phyloP scores from a whole-genome alignment of 106 monocot species.

The Gastrodia elata region DNA sequence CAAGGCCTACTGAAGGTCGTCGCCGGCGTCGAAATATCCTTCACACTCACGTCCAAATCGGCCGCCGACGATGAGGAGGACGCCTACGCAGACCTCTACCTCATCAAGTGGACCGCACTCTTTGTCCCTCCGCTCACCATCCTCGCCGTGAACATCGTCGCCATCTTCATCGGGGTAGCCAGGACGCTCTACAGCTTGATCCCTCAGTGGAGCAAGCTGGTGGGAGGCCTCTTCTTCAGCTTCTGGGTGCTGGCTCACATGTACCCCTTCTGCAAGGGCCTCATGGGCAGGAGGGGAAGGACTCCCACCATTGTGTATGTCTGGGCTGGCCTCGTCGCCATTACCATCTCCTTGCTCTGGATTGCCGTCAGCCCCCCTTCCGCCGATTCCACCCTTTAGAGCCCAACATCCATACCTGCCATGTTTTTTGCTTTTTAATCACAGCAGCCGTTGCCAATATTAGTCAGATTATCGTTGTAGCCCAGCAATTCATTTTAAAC shows the following conservation, averaged over 20 bases:
- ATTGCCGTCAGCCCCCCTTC: slow-evolving; percentile 5
- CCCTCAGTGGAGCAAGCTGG: slow-evolving; percentile 10
- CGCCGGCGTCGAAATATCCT: slow-evolving; percentile 10
- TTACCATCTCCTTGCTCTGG: slow-evolving; percentile 10
- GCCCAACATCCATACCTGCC: too few relatives aligned
- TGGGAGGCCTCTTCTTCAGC: slow-evolving; percentile 14
- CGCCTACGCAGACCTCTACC: slow-evolving; percentile 3
- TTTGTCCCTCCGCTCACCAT: slow-evolving; percentile 13
- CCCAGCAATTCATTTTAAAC: too few relatives aligned
- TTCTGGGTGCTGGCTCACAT: slow-evolving; percentile 12
- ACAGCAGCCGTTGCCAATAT: too few relatives aligned
- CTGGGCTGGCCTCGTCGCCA: slow-evolving; percentile 1
- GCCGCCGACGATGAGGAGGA: slow-evolving; percentile 7
- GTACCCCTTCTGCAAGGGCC: slow-evolving; percentile 7
- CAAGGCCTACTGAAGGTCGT: slow-evolving; percentile 26
- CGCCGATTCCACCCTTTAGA: too few relatives aligned
- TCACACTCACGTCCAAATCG: slow-evolving; percentile 9
- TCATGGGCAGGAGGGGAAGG: slow-evolving; percentile 12
- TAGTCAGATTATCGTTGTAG: too few relatives aligned
- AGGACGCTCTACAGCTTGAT: slow-evolving; percentile 6
- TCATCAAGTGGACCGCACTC: slow-evolving; percentile 4
- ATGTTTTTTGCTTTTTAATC: too few relatives aligned
- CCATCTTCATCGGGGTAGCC: slow-evolving; percentile 7
- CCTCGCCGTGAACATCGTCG: slow-evolving; percentile 6
- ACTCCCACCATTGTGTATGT: slow-evolving; percentile 13